Evolutionary conservation across 2,329 filamentous ascomycete genomes (phyloP), one percentile per base, ranked within the genome.

Genomic region (Curvularia spicifera): DNA sequence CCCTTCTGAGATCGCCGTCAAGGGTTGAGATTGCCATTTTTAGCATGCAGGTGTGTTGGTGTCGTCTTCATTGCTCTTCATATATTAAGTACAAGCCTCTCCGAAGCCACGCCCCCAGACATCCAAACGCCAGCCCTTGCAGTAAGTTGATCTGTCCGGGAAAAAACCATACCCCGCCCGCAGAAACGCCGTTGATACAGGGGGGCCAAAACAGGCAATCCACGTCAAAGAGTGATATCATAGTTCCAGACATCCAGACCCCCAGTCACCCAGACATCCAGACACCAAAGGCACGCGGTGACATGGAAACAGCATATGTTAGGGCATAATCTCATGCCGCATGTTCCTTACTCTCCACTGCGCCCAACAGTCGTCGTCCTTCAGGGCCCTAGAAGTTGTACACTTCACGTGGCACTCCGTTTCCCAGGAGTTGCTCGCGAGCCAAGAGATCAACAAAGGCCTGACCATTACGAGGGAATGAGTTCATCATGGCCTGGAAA

Each of bases 351-450:
- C 18, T 13, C 9, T 10, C 28, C 3, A 18, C 28, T 12, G 18
- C 5, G 8, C n/a, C 28, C 9, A 33, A 12, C 8, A 15, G 9
- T 31, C 12, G 24, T 50, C 22, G 5, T 28, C n/a, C 8, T 15
- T 22, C 33, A 49, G 15, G 15, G 10, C 15, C 47, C 15, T 26
- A 50, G 10, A 60, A 43, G 29, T 67, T 58, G 31, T 55, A 52
- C 43, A 68, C 63, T 28, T 70, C 59, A 26, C 65, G 57, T 28
- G 65, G 60, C 28, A 71, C 52, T 24, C 67, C 65, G 49, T 60
- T 61, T 9, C 52, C 54, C 12, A 67, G 55, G 43, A 66, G 29
- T 20, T 68, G 51, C 40, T 70, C 64, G 57, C 59, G 61, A n/a
- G 61, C 57, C 24, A 68, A 55, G 37, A 67, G 35, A 42, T 69